Evolutionary conservation across 768 basidiomycete genomes (phyloP).

Genomic region (Phaeolepiota aurea): DNA sequence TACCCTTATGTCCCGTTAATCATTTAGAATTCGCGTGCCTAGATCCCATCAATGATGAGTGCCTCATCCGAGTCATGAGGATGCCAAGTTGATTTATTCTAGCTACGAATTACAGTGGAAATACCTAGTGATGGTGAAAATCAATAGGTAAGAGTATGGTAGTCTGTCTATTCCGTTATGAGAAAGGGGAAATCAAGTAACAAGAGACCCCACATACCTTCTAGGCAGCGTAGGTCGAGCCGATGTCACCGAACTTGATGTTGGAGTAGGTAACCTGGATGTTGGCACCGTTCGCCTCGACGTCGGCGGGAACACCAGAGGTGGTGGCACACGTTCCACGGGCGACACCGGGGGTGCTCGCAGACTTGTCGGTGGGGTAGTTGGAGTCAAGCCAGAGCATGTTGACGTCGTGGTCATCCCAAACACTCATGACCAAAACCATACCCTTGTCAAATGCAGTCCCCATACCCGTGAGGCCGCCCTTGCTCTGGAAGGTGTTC

Average conservation of each 20-base stretch:
- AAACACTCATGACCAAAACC: constrained; percentile 34
- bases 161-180: too few species aligned
- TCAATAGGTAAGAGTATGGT: too few species aligned
- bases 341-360: constrained; percentile 29
- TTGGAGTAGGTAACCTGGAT: constrained; percentile 41
- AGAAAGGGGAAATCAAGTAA: too few species aligned
- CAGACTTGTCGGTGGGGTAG: constrained; percentile 29
- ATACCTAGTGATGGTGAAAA: too few species aligned
- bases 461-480: constrained; percentile 30
- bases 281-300: constrained; percentile 27
- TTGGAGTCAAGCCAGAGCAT: constrained; percentile 52
- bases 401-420: constrained; percentile 46
- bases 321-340: constrained; percentile 41
- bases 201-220: too few species aligned
- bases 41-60: too few species aligned
- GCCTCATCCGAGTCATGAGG: too few species aligned
- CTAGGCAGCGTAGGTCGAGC: constrained; percentile 11
- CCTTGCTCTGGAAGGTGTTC: constrained; percentile 29
- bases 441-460: constrained; percentile 28
- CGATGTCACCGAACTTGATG: constrained; percentile 41
- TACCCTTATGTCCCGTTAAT: too few species aligned
- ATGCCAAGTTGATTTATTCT: too few species aligned
- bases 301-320: constrained; percentile 33
- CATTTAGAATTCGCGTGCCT: too few species aligned
- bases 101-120: too few species aligned